Percentiles rank a stretch among this genome's conserved stretches.
Conservation (phyloP, 78 protist species). For the Pelomyxa schiedti region DNA sequence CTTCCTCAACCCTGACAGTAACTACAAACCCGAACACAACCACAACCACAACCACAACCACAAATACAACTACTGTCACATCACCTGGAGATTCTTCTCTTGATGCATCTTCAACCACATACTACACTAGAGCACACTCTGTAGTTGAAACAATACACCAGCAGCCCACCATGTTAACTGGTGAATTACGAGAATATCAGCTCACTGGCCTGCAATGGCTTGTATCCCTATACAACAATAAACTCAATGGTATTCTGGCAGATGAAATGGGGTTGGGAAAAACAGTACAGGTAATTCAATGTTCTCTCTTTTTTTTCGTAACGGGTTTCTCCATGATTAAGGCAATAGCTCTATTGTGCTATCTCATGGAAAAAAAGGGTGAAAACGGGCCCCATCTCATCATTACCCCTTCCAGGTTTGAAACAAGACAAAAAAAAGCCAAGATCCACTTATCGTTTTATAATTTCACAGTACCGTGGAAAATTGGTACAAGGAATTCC, state of each 20-base stretch:
- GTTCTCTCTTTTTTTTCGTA: background rate
- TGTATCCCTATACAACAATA: conserved; percentile 76
- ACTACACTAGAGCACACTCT: no score
- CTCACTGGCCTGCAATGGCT: conserved; percentile 88
- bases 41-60: no score
- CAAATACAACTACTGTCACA: no score
- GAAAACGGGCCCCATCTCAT: conserved; percentile 45
- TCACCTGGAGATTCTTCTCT: no score
- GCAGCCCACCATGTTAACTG: no score
- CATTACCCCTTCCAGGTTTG: conserved; percentile 41
- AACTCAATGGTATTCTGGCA: conserved; percentile 92
- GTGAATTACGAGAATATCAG: conserved; percentile 48
- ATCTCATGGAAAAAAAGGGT: conserved; percentile 13
- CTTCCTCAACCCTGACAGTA: no score
- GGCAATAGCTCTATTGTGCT: conserved; percentile 14
- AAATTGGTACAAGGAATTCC: conserved; percentile 45
- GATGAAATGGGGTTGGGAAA: conserved; percentile 99
- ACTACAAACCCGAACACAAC: no score
- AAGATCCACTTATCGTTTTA: background rate
- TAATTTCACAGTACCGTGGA: conserved; percentile 2
- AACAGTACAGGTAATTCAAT: conserved; percentile 90
- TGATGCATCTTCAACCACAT: no score
- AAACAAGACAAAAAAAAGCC: background rate
- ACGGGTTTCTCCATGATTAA: no score
- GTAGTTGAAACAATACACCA: no score